Evolutionary conservation across 352 stramenopile species (phyloP), one percentile per base, ranked within the genome.

Genomic region (Globisporangium megalacanthum): DNA sequence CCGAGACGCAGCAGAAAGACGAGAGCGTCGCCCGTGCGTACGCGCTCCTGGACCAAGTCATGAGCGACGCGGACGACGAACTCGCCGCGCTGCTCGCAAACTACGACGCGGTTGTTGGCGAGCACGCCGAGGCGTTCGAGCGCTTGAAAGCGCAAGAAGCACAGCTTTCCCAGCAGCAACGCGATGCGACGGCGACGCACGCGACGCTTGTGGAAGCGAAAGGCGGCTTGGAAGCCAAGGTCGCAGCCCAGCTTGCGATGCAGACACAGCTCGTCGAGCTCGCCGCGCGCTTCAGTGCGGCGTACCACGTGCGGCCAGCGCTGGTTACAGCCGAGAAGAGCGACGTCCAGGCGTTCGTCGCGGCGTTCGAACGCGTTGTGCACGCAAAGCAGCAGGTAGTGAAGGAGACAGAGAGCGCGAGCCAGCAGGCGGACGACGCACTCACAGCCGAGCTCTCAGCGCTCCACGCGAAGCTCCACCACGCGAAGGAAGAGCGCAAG

Each of bases 31-130:
- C 73, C 7, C 39, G 56, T 5, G 65, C 79, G 14, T 75, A 82
- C 35, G 20, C 48, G 4, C 88, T 78, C 44, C 83, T 92, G 46
- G 68, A 86, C 41, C 64, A 84, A 17, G 61, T 86, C 54, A 88
- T 93, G 78, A 90, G 68, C 49, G 83, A 90, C 46, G 66, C 75
- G 0, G 77, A 95, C 45, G 73, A 82, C 11, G 68, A 91, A 36
- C 54, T 95, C 4, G 56, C 77, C 46, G 47, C 20, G 2, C 44
- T 90, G 19, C 44, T 90, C 35, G 73, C 69, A 1, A 75, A 88
- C 35, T 86, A 87, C 44, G 80, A 90, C 6, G 50, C 53, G 2
- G 75, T 81, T 33, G 70, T 89, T 20, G 61, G 70, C 4, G 64
- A 79, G 13, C 69, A 90, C 33, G 47, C 63, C n/a, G 62, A 55